These are phyloP conservation scores for Linnemannia schmuckeri DNA, from an alignment of 192 early-diverging fungal genomes.

Conservation along the genomic window DNA sequence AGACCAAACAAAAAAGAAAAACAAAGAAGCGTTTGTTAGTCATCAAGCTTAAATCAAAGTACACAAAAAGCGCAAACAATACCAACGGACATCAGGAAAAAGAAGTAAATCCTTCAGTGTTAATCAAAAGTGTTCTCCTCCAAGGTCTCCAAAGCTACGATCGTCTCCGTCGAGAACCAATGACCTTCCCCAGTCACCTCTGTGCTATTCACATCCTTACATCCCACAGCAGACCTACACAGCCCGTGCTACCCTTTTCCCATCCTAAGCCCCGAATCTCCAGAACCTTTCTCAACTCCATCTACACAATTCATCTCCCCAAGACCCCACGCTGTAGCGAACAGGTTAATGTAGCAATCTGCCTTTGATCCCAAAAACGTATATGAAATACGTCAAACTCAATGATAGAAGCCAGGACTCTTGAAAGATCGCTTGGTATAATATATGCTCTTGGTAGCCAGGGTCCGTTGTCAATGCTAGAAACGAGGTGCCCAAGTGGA, in stretches of 20 bases:
- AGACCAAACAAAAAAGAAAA: neutral
- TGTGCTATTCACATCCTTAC: neutral
- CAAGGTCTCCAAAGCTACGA: neutral
- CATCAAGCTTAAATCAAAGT: neutral
- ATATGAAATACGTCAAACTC: neutral
- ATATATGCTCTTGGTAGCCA: conserved; percentile 25
- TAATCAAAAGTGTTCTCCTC: conserved; percentile 20
- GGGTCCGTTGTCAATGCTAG: conserved; percentile 21
- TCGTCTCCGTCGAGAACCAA: neutral
- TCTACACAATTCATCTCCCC: neutral
- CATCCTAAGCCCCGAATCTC: neutral
- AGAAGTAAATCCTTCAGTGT: conserved; percentile 18
- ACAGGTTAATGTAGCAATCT: conserved; percentile 26
- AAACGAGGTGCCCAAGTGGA: conserved; percentile 7
- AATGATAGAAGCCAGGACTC: conserved; percentile 32
- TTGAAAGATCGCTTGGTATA: conserved; percentile 21
- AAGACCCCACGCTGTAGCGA: neutral
- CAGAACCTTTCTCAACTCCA: neutral
- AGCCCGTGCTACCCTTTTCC: neutral
- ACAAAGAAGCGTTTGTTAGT: neutral
- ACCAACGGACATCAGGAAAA: neutral
- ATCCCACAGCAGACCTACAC: neutral
- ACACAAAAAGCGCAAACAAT: neutral
- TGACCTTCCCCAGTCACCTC: neutral
- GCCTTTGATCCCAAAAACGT: conserved; percentile 40